phyloP scores from a whole-genome alignment of 805 yeast species.

The Candida peoriensis region DNA sequence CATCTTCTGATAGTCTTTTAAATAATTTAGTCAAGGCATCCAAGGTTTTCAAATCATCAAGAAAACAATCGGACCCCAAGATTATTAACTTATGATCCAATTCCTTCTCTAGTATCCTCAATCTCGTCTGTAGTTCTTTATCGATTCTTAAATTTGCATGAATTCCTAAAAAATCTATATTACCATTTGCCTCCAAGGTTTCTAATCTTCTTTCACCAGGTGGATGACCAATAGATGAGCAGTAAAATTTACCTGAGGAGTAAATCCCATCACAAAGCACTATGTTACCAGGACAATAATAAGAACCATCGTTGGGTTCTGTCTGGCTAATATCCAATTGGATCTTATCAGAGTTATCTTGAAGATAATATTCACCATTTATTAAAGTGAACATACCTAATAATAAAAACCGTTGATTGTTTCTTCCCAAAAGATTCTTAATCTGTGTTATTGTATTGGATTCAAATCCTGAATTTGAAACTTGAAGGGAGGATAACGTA shows the following conservation, averaged over 20 bases:
- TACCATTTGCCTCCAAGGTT: conserved; percentile 69
- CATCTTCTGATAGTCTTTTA: conserved; percentile 44
- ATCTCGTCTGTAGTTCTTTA: conserved; percentile 46
- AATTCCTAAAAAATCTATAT: conserved; percentile 61
- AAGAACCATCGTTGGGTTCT: conserved; percentile 57
- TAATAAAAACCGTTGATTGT: conserved; percentile 67
- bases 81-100: conserved; percentile 59
- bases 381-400: conserved; percentile 71
- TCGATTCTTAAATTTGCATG: conserved; percentile 56
- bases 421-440: conserved; percentile 82
- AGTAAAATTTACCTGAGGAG: conserved; percentile 64
- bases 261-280: conserved; percentile 83
- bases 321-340: conserved; percentile 56
- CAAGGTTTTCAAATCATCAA: conserved; percentile 55
- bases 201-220: conserved; percentile 72
- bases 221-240: conserved; percentile 77
- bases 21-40: conserved; percentile 67
- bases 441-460: conserved; percentile 55
- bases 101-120: conserved; percentile 53
- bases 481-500: conserved; percentile 28
- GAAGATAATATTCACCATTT: conserved; percentile 67
- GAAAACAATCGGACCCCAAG: conserved; percentile 67
- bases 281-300: conserved; percentile 69
- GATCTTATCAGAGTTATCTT: conserved; percentile 75
- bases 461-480: conserved; percentile 3